Conservation (phyloP, 805 yeast species). For the Wickerhamiella kazuoi region DNA sequence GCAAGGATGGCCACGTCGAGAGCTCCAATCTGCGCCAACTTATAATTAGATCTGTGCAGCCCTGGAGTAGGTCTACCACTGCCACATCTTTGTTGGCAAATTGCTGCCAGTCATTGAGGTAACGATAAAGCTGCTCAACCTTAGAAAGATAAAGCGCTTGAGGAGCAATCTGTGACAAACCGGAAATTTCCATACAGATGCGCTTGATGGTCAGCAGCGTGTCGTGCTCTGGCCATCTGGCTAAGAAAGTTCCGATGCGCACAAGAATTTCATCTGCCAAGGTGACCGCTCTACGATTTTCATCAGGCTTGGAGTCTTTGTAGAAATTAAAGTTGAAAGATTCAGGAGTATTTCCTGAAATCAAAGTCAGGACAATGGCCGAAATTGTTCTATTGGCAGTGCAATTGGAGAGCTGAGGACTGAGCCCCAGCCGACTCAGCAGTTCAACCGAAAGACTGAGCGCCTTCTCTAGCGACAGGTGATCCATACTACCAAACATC, state of each 20-base stretch:
- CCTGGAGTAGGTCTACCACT: constrained; percentile 35
- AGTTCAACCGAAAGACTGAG: neutral
- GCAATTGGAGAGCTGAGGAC: neutral
- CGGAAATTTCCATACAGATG: constrained; percentile 47
- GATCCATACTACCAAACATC: neutral
- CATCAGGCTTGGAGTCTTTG: constrained; percentile 39
- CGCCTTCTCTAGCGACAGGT: too few species aligned
- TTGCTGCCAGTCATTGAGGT: constrained; percentile 81
- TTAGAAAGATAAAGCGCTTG: constrained; percentile 62
- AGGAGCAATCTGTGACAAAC: constrained; percentile 48
- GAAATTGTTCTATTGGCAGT: constrained; percentile 7
- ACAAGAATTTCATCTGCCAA: constrained; percentile 30
- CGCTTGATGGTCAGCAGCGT: constrained; percentile 52
- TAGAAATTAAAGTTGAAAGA: constrained; percentile 41
- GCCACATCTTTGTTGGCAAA: constrained; percentile 70
- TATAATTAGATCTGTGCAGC: constrained; percentile 52
- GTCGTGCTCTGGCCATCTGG: constrained; percentile 90
- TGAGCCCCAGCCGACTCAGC: neutral
- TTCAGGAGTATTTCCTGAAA: constrained; percentile 6
- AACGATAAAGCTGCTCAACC: constrained; percentile 70
- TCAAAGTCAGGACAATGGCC: neutral
- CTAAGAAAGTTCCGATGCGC: constrained; percentile 30
- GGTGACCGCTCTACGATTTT: constrained; percentile 40
- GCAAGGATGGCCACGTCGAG: constrained; percentile 65
- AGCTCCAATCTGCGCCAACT: constrained; percentile 84